Conservation (phyloP, 768 basidiomycete genomes). For the Filobasidium wieringae region DNA sequence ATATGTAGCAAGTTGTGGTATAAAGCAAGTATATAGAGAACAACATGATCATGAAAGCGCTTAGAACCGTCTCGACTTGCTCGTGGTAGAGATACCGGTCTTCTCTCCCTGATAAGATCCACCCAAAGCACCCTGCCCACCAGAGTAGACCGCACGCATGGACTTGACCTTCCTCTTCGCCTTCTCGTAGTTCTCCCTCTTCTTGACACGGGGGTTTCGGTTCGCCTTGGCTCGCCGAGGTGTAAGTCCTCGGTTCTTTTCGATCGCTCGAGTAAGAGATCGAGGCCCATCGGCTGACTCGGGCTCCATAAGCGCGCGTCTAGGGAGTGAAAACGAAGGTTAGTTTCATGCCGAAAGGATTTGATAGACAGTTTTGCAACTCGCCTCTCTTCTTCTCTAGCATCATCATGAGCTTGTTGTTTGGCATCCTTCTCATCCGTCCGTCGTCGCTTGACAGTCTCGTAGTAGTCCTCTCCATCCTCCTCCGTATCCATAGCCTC, state of each 20-base stretch:
- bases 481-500: conserved; percentile 35
- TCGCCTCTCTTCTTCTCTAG: conserved; percentile 50
- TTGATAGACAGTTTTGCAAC: conserved; percentile 26
- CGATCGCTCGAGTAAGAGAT: conserved; percentile 74
- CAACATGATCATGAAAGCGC: neutral
- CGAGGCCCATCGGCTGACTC: conserved; percentile 60
- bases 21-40: neutral
- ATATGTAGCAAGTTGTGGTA: neutral
- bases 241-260: conserved; percentile 88
- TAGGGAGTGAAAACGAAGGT: conserved; percentile 1
- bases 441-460: conserved; percentile 65
- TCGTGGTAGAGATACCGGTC: conserved; percentile 79
- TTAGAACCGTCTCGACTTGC: conserved; percentile 67
- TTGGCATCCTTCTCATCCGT: conserved; percentile 65
- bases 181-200: conserved; percentile 79
- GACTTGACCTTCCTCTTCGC: conserved; percentile 84
- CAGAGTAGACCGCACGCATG: conserved; percentile 85
- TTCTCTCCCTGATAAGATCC: conserved; percentile 81
- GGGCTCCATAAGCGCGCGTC: conserved; percentile 30
- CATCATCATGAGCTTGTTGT: conserved; percentile 67
- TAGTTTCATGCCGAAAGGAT: neutral
- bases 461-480: conserved; percentile 65
- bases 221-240: conserved; percentile 77
- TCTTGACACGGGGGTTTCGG: conserved; percentile 96
- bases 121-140: conserved; percentile 56